Conservation (phyloP, 2,329 filamentous ascomycete species). For the Rhinocladiella similis region DNA sequence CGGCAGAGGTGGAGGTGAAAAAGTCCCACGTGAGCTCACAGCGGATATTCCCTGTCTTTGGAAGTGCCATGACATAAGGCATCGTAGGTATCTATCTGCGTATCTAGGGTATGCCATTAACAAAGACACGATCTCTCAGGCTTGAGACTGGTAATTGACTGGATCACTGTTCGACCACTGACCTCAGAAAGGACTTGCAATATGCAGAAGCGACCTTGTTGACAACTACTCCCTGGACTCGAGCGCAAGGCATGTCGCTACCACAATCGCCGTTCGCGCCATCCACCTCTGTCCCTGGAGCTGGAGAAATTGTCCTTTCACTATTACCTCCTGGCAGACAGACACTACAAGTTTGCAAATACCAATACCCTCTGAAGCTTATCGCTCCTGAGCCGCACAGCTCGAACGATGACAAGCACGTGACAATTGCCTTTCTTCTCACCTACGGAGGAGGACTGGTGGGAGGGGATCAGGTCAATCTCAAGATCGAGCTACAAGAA, state of each 20-base stretch:
- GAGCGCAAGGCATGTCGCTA: conserved; percentile 21
- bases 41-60: no score
- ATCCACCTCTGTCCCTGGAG: conserved; percentile 71
- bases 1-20: no score
- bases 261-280: conserved; percentile 70
- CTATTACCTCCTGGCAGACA: conserved; percentile 71
- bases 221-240: not conserved
- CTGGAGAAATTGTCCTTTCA: conserved; percentile 73
- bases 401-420: conserved; percentile 50
- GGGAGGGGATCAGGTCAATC: conserved; percentile 76
- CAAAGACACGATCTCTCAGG: no score
- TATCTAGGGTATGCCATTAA: no score
- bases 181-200: not conserved
- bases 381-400: conserved; percentile 73
- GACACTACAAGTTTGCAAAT: conserved; percentile 72
- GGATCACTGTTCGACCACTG: no score
- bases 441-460: conserved; percentile 95
- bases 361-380: conserved; percentile 93
- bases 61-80: no score
- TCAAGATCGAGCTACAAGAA: conserved; percentile 66
- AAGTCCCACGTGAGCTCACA: no score
- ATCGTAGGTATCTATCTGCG: no score
- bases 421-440: conserved; percentile 71
- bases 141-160: no score
- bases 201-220: not conserved